Percentiles rank a stretch among this genome's conserved stretches.
Evolutionary conservation across 345 rosid species (phyloP).

Genomic region (Brassica rapa): DNA sequence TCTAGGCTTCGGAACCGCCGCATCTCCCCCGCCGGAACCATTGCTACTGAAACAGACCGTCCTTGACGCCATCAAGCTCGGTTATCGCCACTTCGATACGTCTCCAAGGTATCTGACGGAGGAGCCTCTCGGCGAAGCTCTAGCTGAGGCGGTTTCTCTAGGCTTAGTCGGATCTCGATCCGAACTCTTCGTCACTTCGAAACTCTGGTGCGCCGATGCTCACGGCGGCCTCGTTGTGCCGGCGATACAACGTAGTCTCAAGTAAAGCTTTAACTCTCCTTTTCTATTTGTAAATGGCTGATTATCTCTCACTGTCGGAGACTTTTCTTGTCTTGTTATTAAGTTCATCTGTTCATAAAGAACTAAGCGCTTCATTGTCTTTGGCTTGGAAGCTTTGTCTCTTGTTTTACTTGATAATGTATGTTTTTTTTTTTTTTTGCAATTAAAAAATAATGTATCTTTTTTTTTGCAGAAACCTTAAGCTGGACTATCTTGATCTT

Average conservation of each 20-base stretch:
- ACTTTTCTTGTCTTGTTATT: not conserved
- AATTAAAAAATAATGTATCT: not conserved
- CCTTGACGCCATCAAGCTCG: conserved; percentile 47
- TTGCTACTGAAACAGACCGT: conserved; percentile 30
- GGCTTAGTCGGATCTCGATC: conserved; percentile 49
- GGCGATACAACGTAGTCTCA: conserved; percentile 43
- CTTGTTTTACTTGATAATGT: not conserved
- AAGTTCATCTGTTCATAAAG: not conserved
- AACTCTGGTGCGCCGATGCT: conserved; percentile 57
- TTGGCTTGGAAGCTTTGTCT: not conserved
- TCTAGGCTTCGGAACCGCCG: conserved; percentile 51
- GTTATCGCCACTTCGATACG: conserved; percentile 78
- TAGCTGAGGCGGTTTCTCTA: conserved; percentile 48
- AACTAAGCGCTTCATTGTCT: no score
- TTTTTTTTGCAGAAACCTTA: conserved; percentile 54
- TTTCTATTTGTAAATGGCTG: no score
- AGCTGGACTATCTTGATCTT: conserved; percentile 69
- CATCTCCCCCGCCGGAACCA: conserved; percentile 33
- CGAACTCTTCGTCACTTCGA: conserved; percentile 64
- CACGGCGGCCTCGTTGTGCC: conserved; percentile 57
- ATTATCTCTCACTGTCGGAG: not conserved
- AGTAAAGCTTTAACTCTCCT: conserved; percentile 22
- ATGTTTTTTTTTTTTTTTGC: not conserved
- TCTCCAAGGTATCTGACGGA: conserved; percentile 57
- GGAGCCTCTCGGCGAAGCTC: conserved; percentile 57